Evolutionary conservation across 192 early-diverging fungal species (phyloP).

Genomic region (Glomus cerebriforme): DNA sequence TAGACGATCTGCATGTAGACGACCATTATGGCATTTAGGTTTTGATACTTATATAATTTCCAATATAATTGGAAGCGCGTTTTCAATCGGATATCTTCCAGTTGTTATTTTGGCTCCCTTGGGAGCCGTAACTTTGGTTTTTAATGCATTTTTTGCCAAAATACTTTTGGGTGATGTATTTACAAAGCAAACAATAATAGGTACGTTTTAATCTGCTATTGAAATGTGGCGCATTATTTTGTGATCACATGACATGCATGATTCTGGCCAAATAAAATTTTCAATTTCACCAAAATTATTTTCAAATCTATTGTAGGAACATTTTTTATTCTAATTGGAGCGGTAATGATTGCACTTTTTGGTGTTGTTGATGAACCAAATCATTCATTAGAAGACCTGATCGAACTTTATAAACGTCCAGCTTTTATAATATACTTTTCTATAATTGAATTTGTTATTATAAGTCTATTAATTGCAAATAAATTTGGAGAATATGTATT

Average conservation of each 20-base stretch:
- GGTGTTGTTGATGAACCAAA: constrained; percentile 75
- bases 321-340: constrained; percentile 64
- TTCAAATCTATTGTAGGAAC: constrained; percentile 58
- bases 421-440: constrained; percentile 69
- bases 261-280: background rate
- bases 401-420: constrained; percentile 64
- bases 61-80: constrained; percentile 68
- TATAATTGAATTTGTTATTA: constrained; percentile 52
- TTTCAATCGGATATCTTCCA: constrained; percentile 76
- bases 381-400: constrained; percentile 66
- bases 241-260: background rate
- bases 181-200: constrained; percentile 55
- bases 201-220: constrained; percentile 34
- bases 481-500: constrained; percentile 47
- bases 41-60: constrained; percentile 68
- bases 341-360: constrained; percentile 68
- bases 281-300: background rate
- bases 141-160: constrained; percentile 75
- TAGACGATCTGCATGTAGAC: constrained; percentile 50
- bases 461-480: constrained; percentile 48
- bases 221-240: background rate
- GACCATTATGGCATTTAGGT: constrained; percentile 68
- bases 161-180: constrained; percentile 66
- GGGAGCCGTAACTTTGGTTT: constrained; percentile 71
- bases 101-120: constrained; percentile 78